Percentiles rank a stretch among this genome's conserved stretches.
Conservation (phyloP, 805 yeast genomes). For the Kuraishia floccosa region DNA sequence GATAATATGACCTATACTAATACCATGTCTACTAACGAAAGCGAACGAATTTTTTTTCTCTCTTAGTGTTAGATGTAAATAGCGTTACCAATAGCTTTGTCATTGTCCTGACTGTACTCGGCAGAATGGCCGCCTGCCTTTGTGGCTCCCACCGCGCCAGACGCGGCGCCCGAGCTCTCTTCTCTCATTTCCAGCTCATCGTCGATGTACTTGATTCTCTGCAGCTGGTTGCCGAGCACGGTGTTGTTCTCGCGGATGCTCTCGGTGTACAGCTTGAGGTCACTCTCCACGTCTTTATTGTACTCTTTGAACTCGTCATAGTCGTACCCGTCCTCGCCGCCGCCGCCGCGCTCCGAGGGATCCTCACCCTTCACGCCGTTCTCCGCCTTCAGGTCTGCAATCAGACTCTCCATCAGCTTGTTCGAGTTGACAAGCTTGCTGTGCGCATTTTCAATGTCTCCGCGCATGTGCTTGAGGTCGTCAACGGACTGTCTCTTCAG, state of each 20-base stretch:
- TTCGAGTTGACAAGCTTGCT: slow-evolving; percentile 35
- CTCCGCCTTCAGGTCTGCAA: too few relatives aligned
- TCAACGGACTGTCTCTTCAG: too few relatives aligned
- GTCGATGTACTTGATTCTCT: slow-evolving; percentile 31
- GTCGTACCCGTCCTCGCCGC: slow-evolving; percentile 3
- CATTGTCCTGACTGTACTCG: too few relatives aligned
- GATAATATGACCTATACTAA: neutral
- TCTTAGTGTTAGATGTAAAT: too few relatives aligned
- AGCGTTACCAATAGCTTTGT: too few relatives aligned
- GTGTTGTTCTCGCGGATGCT: slow-evolving; percentile 42
- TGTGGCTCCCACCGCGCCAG: neutral
- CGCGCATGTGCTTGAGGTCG: too few relatives aligned
- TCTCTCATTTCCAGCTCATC: slow-evolving; percentile 33
- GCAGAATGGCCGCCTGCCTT: too few relatives aligned
- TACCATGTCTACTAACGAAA: too few relatives aligned
- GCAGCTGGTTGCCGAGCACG: slow-evolving; percentile 40
- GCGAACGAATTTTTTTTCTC: too few relatives aligned
- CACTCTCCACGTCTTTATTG: slow-evolving; percentile 30
- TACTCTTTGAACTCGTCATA: slow-evolving; percentile 21
- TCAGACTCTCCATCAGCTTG: slow-evolving; percentile 28
- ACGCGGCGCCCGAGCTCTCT: slow-evolving; percentile 21
- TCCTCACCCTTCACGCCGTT: too few relatives aligned
- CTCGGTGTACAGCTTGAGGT: slow-evolving; percentile 39
- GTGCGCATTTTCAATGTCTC: too few relatives aligned
- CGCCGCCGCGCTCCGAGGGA: slow-evolving; percentile 8